Conservation (phyloP, 768 basidiomycete genomes). For the Rubroboletus satanas region DNA sequence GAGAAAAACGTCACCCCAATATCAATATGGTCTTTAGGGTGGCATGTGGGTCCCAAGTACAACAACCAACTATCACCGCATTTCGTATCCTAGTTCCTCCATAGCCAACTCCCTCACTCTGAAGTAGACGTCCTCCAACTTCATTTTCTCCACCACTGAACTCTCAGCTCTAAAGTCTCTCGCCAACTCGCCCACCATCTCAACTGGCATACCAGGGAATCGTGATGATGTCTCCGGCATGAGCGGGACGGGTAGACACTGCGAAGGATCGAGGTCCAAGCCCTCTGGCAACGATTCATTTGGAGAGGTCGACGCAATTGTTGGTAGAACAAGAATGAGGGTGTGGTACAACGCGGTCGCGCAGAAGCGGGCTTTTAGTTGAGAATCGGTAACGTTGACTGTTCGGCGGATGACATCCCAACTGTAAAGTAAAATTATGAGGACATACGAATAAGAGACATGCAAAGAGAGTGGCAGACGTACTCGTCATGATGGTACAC, state of each 20-base stretch:
- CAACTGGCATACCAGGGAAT: constrained; percentile 69
- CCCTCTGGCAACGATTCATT: constrained; percentile 41
- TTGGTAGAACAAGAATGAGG: constrained; percentile 45
- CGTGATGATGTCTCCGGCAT: constrained; percentile 60
- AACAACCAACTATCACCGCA: constrained; percentile 11
- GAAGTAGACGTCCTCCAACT: constrained; percentile 56
- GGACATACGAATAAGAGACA: not conserved
- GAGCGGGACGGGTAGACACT: constrained; percentile 57
- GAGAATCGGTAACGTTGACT: constrained; percentile 68
- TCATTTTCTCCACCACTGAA: constrained; percentile 50
- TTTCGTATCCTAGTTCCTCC: constrained; percentile 42
- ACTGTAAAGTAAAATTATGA: constrained; percentile 37
- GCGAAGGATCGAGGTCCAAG: constrained; percentile 52
- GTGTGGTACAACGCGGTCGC: constrained; percentile 73
- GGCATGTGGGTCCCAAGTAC: not conserved
- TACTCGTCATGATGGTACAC: constrained; percentile 89
- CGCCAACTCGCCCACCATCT: constrained; percentile 55
- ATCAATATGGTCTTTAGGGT: not conserved
- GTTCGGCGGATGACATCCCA: constrained; percentile 79
- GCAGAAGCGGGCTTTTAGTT: constrained; percentile 67
- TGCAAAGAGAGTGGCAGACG: constrained; percentile 26
- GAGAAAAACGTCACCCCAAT: not conserved
- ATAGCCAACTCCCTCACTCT: constrained; percentile 61
- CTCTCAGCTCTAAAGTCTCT: constrained; percentile 63
- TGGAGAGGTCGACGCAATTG: constrained; percentile 17